Evolutionary conservation across 805 yeast genomes (phyloP).

Genomic region (Yarrowia sp.): DNA sequence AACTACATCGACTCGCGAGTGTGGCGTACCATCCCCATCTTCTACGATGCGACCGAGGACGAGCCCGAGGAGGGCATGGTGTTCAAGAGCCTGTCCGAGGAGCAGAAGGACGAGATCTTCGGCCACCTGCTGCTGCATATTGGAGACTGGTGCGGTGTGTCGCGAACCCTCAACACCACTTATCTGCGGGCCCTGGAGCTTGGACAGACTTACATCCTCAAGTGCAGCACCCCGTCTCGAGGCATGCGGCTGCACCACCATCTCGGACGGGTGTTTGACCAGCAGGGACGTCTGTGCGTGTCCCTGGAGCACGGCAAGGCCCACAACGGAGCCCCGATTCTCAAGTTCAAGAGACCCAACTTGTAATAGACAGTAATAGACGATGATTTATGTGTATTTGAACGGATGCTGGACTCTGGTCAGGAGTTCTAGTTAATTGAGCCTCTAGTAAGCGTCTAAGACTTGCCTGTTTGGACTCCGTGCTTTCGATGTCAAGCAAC

Average conservation of each 20-base stretch:
- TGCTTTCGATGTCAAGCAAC: too few species aligned
- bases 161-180: constrained; percentile 23
- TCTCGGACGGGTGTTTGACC: constrained; percentile 10
- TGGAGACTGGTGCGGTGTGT: constrained; percentile 25
- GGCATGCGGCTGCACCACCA: constrained; percentile 26
- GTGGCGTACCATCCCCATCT: constrained; percentile 24
- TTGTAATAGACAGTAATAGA: not conserved
- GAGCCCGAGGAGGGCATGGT: constrained; percentile 23
- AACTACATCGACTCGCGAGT: constrained; percentile 24
- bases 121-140: constrained; percentile 14
- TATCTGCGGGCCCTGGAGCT: constrained; percentile 19
- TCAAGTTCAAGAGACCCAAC: constrained; percentile 15
- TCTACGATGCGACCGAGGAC: constrained; percentile 23
- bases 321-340: constrained; percentile 1
- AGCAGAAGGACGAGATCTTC: constrained; percentile 21
- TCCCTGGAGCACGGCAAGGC: constrained; percentile 25
- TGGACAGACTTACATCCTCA: constrained; percentile 5
- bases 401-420: too few species aligned
- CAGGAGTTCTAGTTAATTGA: too few species aligned
- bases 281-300: constrained; percentile 18
- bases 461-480: too few species aligned
- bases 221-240: constrained; percentile 22
- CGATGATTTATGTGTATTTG: too few species aligned
- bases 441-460: too few species aligned
- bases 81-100: constrained; percentile 3